Percentiles rank a stretch among this genome's conserved stretches.
Conservation (phyloP, 2,329 filamentous ascomycete genomes). For the Fusarium virguliforme region DNA sequence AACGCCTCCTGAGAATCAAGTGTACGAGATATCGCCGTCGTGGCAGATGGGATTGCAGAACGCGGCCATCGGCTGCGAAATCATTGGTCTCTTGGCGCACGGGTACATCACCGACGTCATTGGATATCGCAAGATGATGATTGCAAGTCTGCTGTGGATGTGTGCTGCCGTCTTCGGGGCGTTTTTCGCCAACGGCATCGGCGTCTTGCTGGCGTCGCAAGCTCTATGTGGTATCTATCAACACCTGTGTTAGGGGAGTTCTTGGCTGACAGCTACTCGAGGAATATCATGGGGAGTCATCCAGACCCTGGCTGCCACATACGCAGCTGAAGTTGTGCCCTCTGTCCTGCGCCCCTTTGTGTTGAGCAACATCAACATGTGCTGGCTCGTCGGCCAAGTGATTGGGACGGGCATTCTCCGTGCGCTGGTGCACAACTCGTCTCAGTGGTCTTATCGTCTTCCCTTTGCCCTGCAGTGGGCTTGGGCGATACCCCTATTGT, state of each 20-base stretch:
- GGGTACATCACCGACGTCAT: conserved; percentile 59
- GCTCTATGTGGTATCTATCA: conserved; percentile 51
- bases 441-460: conserved; percentile 52
- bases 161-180: conserved; percentile 57
- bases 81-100: conserved; percentile 60
- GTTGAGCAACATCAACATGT: conserved; percentile 60
- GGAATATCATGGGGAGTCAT: conserved; percentile 57
- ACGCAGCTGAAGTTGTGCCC: conserved; percentile 59
- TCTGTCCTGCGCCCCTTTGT: conserved; percentile 55
- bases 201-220: conserved; percentile 55
- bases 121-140: conserved; percentile 59
- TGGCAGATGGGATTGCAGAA: conserved; percentile 49
- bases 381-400: conserved; percentile 61
- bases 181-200: conserved; percentile 57
- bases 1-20: conserved; percentile 49
- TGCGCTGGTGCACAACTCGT: conserved; percentile 51
- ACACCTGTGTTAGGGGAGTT: too few species aligned
- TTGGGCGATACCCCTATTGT: conserved; percentile 57
- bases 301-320: conserved; percentile 58
- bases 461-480: conserved; percentile 62
- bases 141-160: conserved; percentile 56
- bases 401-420: conserved; percentile 56
- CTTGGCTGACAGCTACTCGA: conserved; percentile 9
- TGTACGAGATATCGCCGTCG: conserved; percentile 53
- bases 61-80: conserved; percentile 43